Evolutionary conservation across 2,329 filamentous ascomycete genomes (phyloP).

Genomic region (Calonectria pseudoreteaudii): DNA sequence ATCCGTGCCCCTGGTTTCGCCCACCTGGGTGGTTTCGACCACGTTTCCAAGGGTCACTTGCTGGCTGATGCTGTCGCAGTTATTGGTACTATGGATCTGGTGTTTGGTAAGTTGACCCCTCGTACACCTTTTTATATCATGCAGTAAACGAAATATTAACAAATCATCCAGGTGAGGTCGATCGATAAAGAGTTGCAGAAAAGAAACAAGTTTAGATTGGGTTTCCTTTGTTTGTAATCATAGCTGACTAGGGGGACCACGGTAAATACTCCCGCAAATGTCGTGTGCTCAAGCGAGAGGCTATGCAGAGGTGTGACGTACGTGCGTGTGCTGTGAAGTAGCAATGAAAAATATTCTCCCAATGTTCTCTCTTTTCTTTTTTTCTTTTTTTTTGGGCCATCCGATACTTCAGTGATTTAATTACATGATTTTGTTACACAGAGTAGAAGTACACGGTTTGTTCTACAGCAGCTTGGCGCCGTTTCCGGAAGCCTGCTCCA

Average conservation of each 20-base stretch:
- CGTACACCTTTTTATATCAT: no score
- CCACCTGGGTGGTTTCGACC: conserved; percentile 93
- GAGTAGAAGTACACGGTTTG: conserved; percentile 12
- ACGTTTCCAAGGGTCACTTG: conserved; percentile 90
- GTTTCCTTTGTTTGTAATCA: conserved; percentile 55
- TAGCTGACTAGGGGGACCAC: conserved; percentile 51
- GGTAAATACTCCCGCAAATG: conserved; percentile 52
- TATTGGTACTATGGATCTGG: conserved; percentile 90
- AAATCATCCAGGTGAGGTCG: conserved; percentile 65
- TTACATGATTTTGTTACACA: conserved; percentile 25
- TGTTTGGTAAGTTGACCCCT: conserved; percentile 75
- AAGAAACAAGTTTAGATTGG: conserved; percentile 47
- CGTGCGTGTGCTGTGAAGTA: conserved; percentile 36
- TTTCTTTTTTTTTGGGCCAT: conserved; percentile 27
- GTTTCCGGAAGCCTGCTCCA: conserved; percentile 76
- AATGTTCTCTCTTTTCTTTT: not conserved
- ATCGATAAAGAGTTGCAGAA: conserved; percentile 59
- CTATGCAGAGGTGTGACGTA: conserved; percentile 42
- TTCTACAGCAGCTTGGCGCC: conserved; percentile 58
- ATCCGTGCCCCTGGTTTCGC: conserved; percentile 97
- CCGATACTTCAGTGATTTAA: conserved; percentile 23
- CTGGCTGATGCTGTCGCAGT: conserved; percentile 97
- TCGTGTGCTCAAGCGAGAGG: conserved; percentile 43
- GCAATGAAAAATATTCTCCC: conserved; percentile 40
- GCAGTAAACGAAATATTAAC: conserved; percentile 50